A percentile compares a stretch with the other conserved stretches of the same genome.
Conservation (phyloP, 2,329 filamentous ascomycete species). For the Trichoderma arundinaceum region DNA sequence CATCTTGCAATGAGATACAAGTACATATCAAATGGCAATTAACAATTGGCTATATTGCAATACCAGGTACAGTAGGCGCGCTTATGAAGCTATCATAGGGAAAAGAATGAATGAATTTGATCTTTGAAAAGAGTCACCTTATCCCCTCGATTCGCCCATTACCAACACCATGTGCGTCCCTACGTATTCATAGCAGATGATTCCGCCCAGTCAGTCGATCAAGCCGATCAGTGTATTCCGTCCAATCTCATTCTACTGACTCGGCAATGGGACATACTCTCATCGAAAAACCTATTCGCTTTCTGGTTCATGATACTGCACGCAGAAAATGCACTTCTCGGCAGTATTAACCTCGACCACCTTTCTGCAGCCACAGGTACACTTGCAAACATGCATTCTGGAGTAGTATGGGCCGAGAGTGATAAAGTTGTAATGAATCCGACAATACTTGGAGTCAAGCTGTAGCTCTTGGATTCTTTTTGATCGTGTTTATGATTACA, state of each 20-base stretch:
- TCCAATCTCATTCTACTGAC: no score
- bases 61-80: background rate
- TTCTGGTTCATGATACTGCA: background rate
- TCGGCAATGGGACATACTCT: no score
- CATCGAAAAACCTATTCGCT: background rate
- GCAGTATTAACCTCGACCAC: conserved; percentile 1
- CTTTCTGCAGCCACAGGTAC: conserved; percentile 7
- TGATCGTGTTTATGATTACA: background rate
- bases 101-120: no score
- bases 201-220: no score
- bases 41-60: background rate
- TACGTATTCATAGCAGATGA: no score
- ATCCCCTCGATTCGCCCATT: no score
- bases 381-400: conserved; percentile 16
- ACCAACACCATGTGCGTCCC: no score
- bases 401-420: background rate
- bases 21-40: background rate
- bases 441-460: background rate
- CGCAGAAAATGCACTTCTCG: background rate
- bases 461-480: background rate
- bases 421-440: background rate
- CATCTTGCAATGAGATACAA: background rate
- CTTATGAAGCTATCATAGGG: background rate
- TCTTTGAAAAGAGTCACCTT: no score
- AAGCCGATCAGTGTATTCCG: no score